phyloP scores from a whole-genome alignment of 2,329 filamentous ascomycete genomes.

The Epichloe aotearoae region DNA sequence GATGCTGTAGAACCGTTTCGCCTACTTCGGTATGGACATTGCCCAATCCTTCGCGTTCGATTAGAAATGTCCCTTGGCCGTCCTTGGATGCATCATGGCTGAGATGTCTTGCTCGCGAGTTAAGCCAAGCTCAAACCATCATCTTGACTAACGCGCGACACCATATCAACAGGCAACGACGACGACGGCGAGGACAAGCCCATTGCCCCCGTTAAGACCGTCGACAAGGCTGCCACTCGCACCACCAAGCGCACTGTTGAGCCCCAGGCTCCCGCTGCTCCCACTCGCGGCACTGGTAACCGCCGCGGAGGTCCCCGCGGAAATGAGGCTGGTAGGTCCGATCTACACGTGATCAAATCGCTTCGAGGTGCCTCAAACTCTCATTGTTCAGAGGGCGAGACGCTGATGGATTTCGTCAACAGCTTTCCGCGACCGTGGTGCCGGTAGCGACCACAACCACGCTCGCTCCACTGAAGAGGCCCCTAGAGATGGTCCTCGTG shows the following conservation, averaged over 20 bases:
- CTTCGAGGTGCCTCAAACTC: not conserved
- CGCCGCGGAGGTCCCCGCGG: slow-evolving; percentile 50
- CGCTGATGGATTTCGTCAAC: not conserved
- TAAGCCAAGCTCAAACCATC: not conserved
- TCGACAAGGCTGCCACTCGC: slow-evolving; percentile 70
- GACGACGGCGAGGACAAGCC: slow-evolving; percentile 53
- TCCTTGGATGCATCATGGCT: not conserved
- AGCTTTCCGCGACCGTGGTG: slow-evolving; percentile 86
- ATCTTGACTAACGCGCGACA: slow-evolving; percentile 6
- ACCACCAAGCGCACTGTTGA: slow-evolving; percentile 75
- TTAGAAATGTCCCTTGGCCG: slow-evolving; percentile 5
- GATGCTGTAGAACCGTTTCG: slow-evolving; percentile 71
- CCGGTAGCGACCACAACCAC: slow-evolving; percentile 72
- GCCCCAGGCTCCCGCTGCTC: slow-evolving; percentile 55
- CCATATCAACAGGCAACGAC: slow-evolving; percentile 38
- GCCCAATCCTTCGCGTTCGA: slow-evolving; percentile 12
- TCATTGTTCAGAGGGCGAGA: not conserved
- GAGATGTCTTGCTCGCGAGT: not conserved
- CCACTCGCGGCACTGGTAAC: slow-evolving; percentile 32
- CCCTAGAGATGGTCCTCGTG: slow-evolving; percentile 40
- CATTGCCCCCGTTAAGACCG: slow-evolving; percentile 73
- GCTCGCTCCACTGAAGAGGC: slow-evolving; percentile 62
- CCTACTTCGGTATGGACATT: slow-evolving; percentile 75
- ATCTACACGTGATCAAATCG: not conserved
- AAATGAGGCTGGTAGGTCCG: slow-evolving; percentile 71